These are phyloP conservation scores for Papiliotrema nemorosa DNA, from an alignment of 1,284 basidiomycete genomes.

Conservation along the genomic window DNA sequence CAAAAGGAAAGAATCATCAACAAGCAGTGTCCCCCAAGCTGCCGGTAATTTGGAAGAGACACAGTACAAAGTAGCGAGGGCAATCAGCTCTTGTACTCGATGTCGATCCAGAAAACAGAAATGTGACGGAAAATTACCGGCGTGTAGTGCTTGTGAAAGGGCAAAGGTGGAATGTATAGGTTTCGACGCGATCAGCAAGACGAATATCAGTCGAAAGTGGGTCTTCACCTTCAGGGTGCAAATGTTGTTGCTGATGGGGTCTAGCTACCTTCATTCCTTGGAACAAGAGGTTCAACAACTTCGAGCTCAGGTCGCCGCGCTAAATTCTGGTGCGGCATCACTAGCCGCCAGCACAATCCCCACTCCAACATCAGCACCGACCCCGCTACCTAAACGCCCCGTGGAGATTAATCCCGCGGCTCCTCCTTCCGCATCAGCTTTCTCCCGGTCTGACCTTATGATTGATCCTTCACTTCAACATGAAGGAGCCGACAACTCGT, in stretches of 20 bases:
- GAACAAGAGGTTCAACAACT: conserved; percentile 49
- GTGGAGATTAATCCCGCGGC: too few relatives aligned
- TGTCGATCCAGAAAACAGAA: conserved; percentile 49
- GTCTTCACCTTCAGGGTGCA: conserved; percentile 10
- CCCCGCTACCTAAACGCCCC: conserved; percentile 11
- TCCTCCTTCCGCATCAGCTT: conserved; percentile 10
- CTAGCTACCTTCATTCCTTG: conserved; percentile 48
- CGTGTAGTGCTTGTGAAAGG: conserved; percentile 45
- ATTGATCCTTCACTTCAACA: conserved; percentile 19
- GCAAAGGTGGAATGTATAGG: conserved; percentile 52
- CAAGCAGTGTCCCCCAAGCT: not conserved
- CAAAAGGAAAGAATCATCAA: conserved; percentile 3
- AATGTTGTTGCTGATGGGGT: not conserved
- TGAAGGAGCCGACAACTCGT: conserved; percentile 11
- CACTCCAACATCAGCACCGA: not conserved
- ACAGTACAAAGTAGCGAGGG: conserved; percentile 48
- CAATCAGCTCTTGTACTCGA: conserved; percentile 49
- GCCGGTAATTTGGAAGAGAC: conserved; percentile 4
- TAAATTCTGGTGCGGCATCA: conserved; percentile 18
- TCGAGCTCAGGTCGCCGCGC: conserved; percentile 42
- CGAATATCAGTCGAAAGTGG: conserved; percentile 51
- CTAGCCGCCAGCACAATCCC: conserved; percentile 4
- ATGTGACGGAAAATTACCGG: conserved; percentile 51
- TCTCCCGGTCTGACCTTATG: conserved; percentile 6
- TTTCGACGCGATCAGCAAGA: conserved; percentile 51